Percentiles rank a stretch among this genome's conserved stretches.
phyloP scores from a whole-genome alignment of 1,284 basidiomycete genomes.

The Wallemia ichthyophaga region DNA sequence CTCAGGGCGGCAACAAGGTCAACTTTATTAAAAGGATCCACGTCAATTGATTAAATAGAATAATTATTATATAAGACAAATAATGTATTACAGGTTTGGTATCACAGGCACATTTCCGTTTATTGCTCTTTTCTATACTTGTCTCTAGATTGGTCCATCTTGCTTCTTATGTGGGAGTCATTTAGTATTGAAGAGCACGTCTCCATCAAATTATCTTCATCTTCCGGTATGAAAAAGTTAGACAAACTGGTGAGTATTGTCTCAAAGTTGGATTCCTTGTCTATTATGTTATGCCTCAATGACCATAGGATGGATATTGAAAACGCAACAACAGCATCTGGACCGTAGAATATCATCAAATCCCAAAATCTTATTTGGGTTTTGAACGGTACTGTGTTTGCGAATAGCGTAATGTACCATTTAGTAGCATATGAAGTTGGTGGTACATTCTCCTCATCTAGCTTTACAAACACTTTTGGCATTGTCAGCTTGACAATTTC shows the following conservation, averaged over 20 bases:
- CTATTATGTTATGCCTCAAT: constrained; percentile 48
- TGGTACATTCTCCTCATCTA: constrained; percentile 62
- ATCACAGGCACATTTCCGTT: background rate
- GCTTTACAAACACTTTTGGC: constrained; percentile 57
- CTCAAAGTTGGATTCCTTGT: constrained; percentile 54
- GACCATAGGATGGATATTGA: constrained; percentile 70
- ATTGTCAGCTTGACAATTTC: constrained; percentile 49
- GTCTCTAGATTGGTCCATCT: background rate
- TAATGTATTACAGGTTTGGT: background rate
- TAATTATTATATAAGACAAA: background rate
- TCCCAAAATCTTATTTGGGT: constrained; percentile 88
- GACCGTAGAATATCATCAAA: constrained; percentile 61
- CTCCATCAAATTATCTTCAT: constrained; percentile 41
- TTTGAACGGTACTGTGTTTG: constrained; percentile 85
- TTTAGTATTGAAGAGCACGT: background rate
- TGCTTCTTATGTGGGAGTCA: background rate
- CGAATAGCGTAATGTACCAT: constrained; percentile 95
- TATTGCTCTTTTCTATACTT: background rate
- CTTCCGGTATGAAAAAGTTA: constrained; percentile 67
- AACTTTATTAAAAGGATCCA: no score
- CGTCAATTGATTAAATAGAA: no score
- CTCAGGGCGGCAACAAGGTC: no score
- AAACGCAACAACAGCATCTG: constrained; percentile 56
- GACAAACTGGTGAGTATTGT: constrained; percentile 60
- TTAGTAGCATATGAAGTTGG: constrained; percentile 89